A percentile compares a stretch with the other conserved stretches of the same genome.
These are phyloP conservation scores for Schwanniomyces occidentalis DNA, from an alignment of 805 yeast genomes.

Conservation along the genomic window DNA sequence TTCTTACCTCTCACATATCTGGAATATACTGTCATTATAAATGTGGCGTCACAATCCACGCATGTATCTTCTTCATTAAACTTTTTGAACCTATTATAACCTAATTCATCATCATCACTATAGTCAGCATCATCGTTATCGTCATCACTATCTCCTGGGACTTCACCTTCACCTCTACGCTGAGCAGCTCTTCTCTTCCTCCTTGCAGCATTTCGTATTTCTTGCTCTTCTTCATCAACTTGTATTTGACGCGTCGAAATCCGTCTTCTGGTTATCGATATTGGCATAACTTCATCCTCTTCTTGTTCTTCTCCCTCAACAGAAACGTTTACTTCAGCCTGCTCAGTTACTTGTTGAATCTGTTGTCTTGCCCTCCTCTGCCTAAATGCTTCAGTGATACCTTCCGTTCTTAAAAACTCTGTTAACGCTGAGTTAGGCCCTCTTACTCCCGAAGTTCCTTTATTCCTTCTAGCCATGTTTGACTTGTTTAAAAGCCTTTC, in stretches of 20 bases:
- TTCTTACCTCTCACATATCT: slow-evolving; percentile 48
- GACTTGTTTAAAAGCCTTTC: not conserved
- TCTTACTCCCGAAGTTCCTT: slow-evolving; percentile 25
- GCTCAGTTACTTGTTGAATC: not conserved
- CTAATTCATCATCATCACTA: slow-evolving; percentile 21
- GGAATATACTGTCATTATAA: slow-evolving; percentile 68
- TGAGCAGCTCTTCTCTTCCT: slow-evolving; percentile 41
- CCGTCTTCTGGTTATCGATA: not conserved
- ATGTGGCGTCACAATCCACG: slow-evolving; percentile 58
- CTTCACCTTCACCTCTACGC: slow-evolving; percentile 19
- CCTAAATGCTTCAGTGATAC: slow-evolving; percentile 81
- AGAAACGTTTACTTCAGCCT: slow-evolving; percentile 4
- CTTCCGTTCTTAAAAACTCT: slow-evolving; percentile 83
- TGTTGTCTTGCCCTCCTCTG: slow-evolving; percentile 16
- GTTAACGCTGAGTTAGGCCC: slow-evolving; percentile 89
- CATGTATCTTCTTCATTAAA: slow-evolving; percentile 61
- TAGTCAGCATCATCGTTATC: slow-evolving; percentile 34
- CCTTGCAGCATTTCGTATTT: slow-evolving; percentile 40
- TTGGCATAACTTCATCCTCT: slow-evolving; percentile 11
- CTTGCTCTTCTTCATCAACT: slow-evolving; percentile 26
- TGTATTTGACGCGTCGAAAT: slow-evolving; percentile 11
- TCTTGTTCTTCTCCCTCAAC: slow-evolving; percentile 14
- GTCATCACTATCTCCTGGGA: slow-evolving; percentile 26
- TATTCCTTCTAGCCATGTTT: slow-evolving; percentile 16
- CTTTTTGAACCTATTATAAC: slow-evolving; percentile 22